phyloP scores from a whole-genome alignment of 371 early-diverging fungal genomes.

The Mucor irregularis region DNA sequence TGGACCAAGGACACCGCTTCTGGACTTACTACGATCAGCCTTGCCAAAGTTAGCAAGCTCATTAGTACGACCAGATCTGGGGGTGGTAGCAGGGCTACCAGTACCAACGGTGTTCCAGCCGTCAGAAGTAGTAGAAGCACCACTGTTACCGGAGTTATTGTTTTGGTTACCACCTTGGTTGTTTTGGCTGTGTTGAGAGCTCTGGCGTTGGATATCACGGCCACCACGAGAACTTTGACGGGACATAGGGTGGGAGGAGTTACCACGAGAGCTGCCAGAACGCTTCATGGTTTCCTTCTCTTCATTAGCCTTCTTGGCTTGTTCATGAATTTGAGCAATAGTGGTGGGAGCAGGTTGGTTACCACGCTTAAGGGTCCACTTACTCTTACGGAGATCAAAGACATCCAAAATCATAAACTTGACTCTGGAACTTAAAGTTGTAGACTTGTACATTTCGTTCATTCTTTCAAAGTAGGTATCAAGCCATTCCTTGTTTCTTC shows the following conservation, averaged over 20 bases:
- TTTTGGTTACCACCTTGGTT: neutral
- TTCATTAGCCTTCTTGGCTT: conserved; percentile 65
- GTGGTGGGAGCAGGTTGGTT: conserved; percentile 80
- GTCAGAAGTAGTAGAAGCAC: conserved; percentile 39
- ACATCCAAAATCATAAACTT: conserved; percentile 93
- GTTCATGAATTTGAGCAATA: conserved; percentile 87
- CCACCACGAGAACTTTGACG: conserved; percentile 56
- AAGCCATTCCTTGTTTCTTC: conserved; percentile 55
- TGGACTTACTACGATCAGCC: conserved; percentile 63
- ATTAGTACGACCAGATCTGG: conserved; percentile 53
- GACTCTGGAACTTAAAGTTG: conserved; percentile 78
- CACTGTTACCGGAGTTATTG: neutral
- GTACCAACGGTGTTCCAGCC: conserved; percentile 75
- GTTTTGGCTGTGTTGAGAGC: conserved; percentile 35
- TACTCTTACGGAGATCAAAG: conserved; percentile 82
- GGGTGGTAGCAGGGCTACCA: conserved; percentile 45
- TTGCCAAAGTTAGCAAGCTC: conserved; percentile 84
- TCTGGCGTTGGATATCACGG: conserved; percentile 42
- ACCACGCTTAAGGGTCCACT: conserved; percentile 72
- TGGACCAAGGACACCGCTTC: conserved; percentile 58
- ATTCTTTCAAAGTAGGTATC: conserved; percentile 83
- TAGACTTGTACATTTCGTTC: conserved; percentile 57
- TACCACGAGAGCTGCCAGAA: conserved; percentile 63
- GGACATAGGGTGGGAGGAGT: conserved; percentile 53
- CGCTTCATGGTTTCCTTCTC: conserved; percentile 68